Evolutionary conservation across 192 early-diverging fungal species (phyloP).

Genomic region (Backusella liffmaniae): DNA sequence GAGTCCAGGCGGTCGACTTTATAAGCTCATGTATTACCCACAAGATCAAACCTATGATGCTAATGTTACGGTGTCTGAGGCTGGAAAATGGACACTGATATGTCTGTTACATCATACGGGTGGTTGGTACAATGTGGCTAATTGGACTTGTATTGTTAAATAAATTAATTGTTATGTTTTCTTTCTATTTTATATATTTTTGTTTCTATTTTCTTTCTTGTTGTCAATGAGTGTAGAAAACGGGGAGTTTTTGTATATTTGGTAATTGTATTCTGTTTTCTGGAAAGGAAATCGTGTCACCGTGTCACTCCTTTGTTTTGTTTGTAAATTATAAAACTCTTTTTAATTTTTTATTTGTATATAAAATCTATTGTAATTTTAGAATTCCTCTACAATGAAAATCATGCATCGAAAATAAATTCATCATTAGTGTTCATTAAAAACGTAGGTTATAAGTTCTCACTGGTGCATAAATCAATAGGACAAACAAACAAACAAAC

Average conservation of each 20-base stretch:
- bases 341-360: background rate
- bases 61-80: constrained; percentile 21
- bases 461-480: background rate
- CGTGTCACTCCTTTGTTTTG: background rate
- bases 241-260: background rate
- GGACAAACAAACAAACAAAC: no score
- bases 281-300: background rate
- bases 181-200: no score
- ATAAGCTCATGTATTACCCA: constrained; percentile 30
- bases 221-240: no score
- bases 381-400: no score
- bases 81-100: constrained; percentile 35
- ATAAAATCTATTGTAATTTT: no score
- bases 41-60: constrained; percentile 29
- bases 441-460: no score
- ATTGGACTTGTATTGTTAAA: constrained; percentile 28
- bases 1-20: constrained; percentile 33
- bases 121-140: constrained; percentile 33
- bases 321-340: background rate
- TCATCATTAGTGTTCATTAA: no score
- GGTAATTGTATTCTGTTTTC: background rate
- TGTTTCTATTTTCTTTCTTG: background rate
- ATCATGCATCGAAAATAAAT: no score
- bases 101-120: constrained; percentile 26
- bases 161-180: background rate